Percentiles rank a stretch among this genome's conserved stretches.
Conservation (phyloP, 208 protist genomes). For the Leishmania major region DNA sequence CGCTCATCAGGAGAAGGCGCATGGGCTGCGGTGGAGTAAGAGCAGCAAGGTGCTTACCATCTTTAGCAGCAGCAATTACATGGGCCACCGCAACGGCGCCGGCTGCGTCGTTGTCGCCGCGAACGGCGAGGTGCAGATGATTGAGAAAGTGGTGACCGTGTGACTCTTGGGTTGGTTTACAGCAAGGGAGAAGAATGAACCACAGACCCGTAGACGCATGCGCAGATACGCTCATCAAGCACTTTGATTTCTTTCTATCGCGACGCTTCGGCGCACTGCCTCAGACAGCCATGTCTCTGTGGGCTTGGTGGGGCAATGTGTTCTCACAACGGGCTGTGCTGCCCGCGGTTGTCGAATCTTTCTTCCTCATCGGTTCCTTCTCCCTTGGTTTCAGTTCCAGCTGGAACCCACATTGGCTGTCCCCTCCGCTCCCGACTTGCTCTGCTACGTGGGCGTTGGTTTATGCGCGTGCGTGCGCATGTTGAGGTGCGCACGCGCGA, state of each 20-base stretch:
- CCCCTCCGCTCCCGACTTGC: background rate
- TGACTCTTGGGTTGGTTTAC: background rate
- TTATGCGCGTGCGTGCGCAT: background rate
- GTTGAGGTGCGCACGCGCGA: too few relatives aligned
- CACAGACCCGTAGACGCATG: too few relatives aligned
- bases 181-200: background rate
- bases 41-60: conserved; percentile 80
- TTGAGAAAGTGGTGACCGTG: conserved; percentile 61
- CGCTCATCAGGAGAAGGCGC: conserved; percentile 80
- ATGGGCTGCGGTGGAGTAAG: conserved; percentile 74
- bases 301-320: background rate
- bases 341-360: background rate
- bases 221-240: background rate
- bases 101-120: conserved; percentile 63
- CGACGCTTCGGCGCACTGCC: background rate
- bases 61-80: conserved; percentile 86
- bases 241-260: background rate
- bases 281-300: background rate
- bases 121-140: conserved; percentile 69
- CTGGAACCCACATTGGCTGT: background rate
- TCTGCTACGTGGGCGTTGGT: background rate
- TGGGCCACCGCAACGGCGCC: conserved; percentile 77
- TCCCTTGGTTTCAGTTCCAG: background rate
- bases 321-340: background rate
- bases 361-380: background rate